Evolutionary conservation across 1,139 yeast species (phyloP), one percentile per base, ranked within the genome.

Genomic region (Yamadazyma blattariae): DNA sequence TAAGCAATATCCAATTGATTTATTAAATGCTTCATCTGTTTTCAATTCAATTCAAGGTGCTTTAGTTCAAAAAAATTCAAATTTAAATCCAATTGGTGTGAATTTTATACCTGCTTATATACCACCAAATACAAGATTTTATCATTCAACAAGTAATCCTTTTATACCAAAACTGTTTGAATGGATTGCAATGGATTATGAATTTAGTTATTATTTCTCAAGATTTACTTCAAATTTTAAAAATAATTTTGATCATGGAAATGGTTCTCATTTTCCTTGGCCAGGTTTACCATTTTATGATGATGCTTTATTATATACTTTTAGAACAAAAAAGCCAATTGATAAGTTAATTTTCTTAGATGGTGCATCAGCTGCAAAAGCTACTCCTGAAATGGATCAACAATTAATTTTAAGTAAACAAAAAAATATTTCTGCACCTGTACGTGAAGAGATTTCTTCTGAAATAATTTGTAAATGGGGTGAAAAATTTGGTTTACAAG

Each of bases 331-430:
- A 2, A 60, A 57, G 38, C 77, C 80, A 4, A 50, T 77, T 34
- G 63, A 61, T 41, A 68, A 63, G 39, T 50, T 77, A 25, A 56
- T 77, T 9, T 64, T 64, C 35, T 50, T 77, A 13, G 82, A 77
- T 41, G 82, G 83, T 6, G 80, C 82, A 0, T 75, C 81, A 21
- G 82, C 80, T 14, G 74, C 81, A 0, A 77, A 77, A 48, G 52
- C 61, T 0, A 59, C 72, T 1, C 82, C 82, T 3, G 77, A 71
- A 47, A 75, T 75, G 81, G 82, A 77, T 48, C 74, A 77, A 11
- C 82, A 77, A 44, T 47, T 56, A 38, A 41, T 74, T 27, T 52
- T 71, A 14, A 59, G 72, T 9, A 59, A 39, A 34, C 51, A 51
- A 38, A n/a, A 28, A 15, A 47, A 56, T 14, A 50, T 52, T 17